These are phyloP conservation scores for Trametes villosa DNA, from an alignment of 768 basidiomycete species.

Conservation along the genomic window DNA sequence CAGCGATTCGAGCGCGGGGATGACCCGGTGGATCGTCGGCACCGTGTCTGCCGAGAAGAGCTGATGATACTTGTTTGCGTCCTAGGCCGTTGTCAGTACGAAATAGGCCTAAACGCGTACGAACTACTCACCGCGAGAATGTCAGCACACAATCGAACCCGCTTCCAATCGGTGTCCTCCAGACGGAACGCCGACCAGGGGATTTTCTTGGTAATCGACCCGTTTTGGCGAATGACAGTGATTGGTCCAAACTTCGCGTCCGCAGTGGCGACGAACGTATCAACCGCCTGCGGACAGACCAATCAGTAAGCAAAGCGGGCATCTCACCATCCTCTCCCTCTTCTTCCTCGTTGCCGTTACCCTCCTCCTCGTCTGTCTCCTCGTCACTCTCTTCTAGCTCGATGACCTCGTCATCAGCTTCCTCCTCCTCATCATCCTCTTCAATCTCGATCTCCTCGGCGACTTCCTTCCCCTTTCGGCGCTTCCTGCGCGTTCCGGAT, in stretches of 20 bases:
- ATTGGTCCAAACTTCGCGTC: slow-evolving; percentile 34
- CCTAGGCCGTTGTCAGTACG: background rate
- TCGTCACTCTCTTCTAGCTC: too few species aligned
- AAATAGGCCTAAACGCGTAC: background rate
- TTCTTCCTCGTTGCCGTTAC: too few species aligned
- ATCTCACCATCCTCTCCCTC: too few species aligned
- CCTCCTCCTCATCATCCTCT: too few species aligned
- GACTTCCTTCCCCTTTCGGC: too few species aligned
- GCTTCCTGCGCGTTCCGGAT: too few species aligned
- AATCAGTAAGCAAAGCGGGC: too few species aligned
- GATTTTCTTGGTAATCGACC: slow-evolving; percentile 28
- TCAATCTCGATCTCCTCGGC: too few species aligned
- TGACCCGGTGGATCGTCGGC: slow-evolving; percentile 32
- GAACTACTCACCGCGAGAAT: background rate
- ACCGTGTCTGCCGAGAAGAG: slow-evolving; percentile 32
- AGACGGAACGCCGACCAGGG: background rate
- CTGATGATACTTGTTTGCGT: background rate
- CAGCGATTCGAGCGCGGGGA: slow-evolving; percentile 36
- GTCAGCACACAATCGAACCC: background rate
- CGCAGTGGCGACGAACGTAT: background rate
- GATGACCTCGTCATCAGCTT: too few species aligned
- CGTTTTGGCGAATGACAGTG: slow-evolving; percentile 30
- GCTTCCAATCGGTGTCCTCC: background rate
- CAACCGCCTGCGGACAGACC: too few species aligned
- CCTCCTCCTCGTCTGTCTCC: too few species aligned